Evolutionary conservation across 2,329 filamentous ascomycete species (phyloP), one percentile per base, ranked within the genome.

Genomic region (Seiridium cupressi): DNA sequence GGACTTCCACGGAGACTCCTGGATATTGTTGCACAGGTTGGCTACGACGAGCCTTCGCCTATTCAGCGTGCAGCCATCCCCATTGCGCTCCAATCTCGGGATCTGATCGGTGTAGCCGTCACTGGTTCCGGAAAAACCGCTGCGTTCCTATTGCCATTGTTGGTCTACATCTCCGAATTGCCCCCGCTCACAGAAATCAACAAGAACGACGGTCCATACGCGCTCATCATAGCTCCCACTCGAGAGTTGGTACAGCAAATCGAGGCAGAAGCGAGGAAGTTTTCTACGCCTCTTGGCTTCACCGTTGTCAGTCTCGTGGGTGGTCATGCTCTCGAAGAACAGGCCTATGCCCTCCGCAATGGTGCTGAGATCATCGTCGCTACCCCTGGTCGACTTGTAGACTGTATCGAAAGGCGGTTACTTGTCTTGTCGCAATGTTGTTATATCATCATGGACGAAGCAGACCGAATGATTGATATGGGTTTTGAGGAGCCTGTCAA

Each of bases 401-500:
- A 99, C 79, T 98, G 93, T 76, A 95, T 99, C 67, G 95, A 99
- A 75, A 86, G 95, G 18, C 89, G 94, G 40, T 87, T 98, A 36
- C 83, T 98, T 2, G 94, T 99, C 1, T 85, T 98, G 53, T 89
- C 88, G n/a, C 95, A 98, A 76, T 98, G 95, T 76, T 97, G 93
- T 78, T 98, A 98, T 77, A 86, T 98, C 60, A 97, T 99, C 76
- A 97, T 99, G 94, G 95, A 99, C 74, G 95, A 99, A 84, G 95
- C 95, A 44, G 95, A 99, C 77, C 91, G 94, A 59, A 99, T 99
- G 95, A 96, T 99, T 65, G 95, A 99, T 73, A 87, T 98, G 62
- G 95, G 95, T 51, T 99, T 99, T 73, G 95, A 99, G 77, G 95
- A 98, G 70, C 91, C 93, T 0, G 92, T 99, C 61, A 98, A 97